Base-by-base conservation (phyloP, 73 alveolate species). In the Strombidium stylifer region DNA sequence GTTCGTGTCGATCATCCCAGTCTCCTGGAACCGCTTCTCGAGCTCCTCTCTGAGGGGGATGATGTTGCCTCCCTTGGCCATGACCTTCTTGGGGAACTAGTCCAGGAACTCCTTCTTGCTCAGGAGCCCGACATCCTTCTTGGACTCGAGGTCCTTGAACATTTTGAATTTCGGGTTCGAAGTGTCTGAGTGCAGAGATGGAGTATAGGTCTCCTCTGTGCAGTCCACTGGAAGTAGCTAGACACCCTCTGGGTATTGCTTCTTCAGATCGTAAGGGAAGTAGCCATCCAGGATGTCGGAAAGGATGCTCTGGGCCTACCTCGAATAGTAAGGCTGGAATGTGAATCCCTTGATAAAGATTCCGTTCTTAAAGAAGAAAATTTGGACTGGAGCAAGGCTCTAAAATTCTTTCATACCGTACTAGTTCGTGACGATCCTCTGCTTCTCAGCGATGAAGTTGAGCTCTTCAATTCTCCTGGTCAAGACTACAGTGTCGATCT, bases 171-270 rank as follows among this genome's bases (percentile, higher is more conserved):
- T 62, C 64, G 73, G 65, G 12, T 48, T 58, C 45, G 19, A 46
- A 26, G 19, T 23, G 54, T 26, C 46, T 41, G 15, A 34, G 23
- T 58, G n/a, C 27, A 40, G 1, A n/a, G n/a, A n/a, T n/a, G n/a
- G n/a, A 31, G 58, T 57, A 40, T 58, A 71, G 8, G 40, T 47
- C 3, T 72, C 81, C 50, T 57, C 85, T 32, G 81, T 74, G 35
- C 74, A 62, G 34, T 86, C 96, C 1, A 87, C 93, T 24, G 94
- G 94, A 69, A 84, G 84, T 67, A 94, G 59, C 19, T 91, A 92
- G 18, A 87, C 96, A 2, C 99, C 99, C 54, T 94, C 94, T 12
- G 99, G 99, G 71, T 73, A 94, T 51, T 89, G 62, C 47, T 82
- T 86, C 71, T 94, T 93, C 46, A 93, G 72, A 68, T 90, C 87